Base-by-base conservation (phyloP, 306 rosid species). In the Malus sieversii region DNA sequence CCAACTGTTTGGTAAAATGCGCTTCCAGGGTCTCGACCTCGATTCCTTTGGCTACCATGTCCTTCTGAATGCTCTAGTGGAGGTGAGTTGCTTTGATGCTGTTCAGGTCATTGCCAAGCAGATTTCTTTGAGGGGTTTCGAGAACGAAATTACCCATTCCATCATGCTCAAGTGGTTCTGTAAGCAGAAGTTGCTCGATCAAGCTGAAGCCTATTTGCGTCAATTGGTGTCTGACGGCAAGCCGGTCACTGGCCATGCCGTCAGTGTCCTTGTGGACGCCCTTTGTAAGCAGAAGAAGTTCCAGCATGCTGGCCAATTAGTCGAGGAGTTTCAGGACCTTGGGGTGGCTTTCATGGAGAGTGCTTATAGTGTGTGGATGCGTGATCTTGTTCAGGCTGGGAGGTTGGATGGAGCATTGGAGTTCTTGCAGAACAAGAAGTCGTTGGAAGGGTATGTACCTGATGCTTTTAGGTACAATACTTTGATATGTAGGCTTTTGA, bases 11-110 rank as follows among this genome's bases (percentile, higher is more conserved):
- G 96, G 89, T 33, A 77, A 12, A 80, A 91, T 94, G 97, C 94
- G 97, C 19, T 94, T 87, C 27, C 71, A 62, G 4, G 97, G 97
- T 4, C 60, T 86, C 22, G 98, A 94, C 83, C 68, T 94, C 38
- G 89, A 90, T 57, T 3, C 70, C 42, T 82, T 79, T 58, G 82
- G 61, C 33, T 91, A 94, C 76, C 92, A 94, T 38, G 81, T 88
- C 15, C 75, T 94, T 4, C 66, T 94, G 74, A 86, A 86, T 53
- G 80, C 96, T 16, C 77, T 94, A 23, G 90, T 79, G 33, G 95
- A 91, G 75, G 68, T 81, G 30, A 84, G 72, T 14, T 75, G 74
- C 74, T 79, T 82, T 27, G 86, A 92, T 53, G 89, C 83, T 0
- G 86, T 90, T 70, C 65, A 82, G 45, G 75, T 25, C 4, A 80